Conservation (phyloP, 495 filamentous ascomycete genomes). For the Neurospora hispaniola region DNA sequence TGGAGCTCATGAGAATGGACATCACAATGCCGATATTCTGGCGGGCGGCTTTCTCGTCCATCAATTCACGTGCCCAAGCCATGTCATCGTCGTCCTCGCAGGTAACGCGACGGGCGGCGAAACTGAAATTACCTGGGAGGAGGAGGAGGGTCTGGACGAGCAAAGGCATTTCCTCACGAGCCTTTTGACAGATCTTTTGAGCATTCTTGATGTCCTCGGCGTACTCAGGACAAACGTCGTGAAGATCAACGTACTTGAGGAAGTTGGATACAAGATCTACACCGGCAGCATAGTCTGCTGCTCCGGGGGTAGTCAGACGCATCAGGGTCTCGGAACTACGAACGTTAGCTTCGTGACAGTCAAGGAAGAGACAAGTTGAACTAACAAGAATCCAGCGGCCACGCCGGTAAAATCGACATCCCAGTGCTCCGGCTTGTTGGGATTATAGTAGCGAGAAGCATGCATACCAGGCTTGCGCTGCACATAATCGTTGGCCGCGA, state of each 20-base stretch:
- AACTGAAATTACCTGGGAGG: constrained; percentile 69
- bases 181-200: constrained; percentile 53
- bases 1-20: constrained; percentile 8
- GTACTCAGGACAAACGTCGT: constrained; percentile 81
- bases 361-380: neutral
- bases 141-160: constrained; percentile 34
- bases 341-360: constrained; percentile 2
- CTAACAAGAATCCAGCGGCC: constrained; percentile 67
- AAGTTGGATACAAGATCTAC: constrained; percentile 66
- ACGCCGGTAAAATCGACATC: constrained; percentile 72
- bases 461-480: constrained; percentile 18
- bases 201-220: constrained; percentile 53
- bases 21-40: constrained; percentile 4
- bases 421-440: constrained; percentile 42
- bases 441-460: constrained; percentile 33
- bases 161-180: constrained; percentile 53
- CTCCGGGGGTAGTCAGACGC: constrained; percentile 11
- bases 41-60: constrained; percentile 6
- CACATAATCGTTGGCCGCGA: constrained; percentile 51
- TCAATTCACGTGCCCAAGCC: neutral
- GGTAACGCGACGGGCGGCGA: constrained; percentile 26
- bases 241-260: constrained; percentile 73
- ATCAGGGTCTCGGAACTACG: constrained; percentile 8
- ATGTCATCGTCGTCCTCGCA: constrained; percentile 7
- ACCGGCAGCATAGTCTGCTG: constrained; percentile 5